Conservation (phyloP, 2,329 filamentous ascomycete genomes). For the Daldinia sp. region DNA sequence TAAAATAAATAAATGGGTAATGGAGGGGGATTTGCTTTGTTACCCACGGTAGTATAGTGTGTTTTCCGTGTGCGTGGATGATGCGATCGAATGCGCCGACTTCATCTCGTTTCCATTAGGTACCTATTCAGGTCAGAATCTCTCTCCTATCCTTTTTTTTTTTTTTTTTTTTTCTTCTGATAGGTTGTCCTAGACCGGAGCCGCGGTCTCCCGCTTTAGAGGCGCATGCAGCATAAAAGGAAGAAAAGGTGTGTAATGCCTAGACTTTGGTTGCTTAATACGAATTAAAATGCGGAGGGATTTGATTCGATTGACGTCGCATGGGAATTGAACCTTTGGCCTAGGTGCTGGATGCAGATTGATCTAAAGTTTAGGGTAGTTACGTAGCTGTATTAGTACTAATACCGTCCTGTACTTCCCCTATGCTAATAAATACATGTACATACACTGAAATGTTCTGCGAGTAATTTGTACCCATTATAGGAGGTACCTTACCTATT, state of each 20-base stretch:
- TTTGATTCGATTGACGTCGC: slow-evolving; percentile 30
- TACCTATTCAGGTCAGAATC: slow-evolving; percentile 16
- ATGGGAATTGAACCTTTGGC: slow-evolving; percentile 36
- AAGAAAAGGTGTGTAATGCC: background rate
- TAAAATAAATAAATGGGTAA: slow-evolving; percentile 13
- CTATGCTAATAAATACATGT: background rate
- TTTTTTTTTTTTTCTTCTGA: slow-evolving; percentile 7
- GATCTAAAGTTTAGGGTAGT: slow-evolving; percentile 1
- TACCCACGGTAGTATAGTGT: slow-evolving; percentile 18
- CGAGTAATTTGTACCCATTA: background rate
- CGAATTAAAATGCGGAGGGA: slow-evolving; percentile 33
- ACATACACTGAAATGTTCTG: background rate
- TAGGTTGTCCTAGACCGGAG: slow-evolving; percentile 29
- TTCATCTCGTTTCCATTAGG: slow-evolving; percentile 47
- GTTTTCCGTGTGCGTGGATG: slow-evolving; percentile 14
- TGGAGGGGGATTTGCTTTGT: slow-evolving; percentile 25
- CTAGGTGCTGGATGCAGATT: background rate
- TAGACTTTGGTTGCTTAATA: slow-evolving; percentile 15
- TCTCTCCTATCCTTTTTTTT: slow-evolving; percentile 5
- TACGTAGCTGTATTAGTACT: background rate
- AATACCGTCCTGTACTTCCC: background rate
- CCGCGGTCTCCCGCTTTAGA: slow-evolving; percentile 8
- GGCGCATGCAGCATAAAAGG: slow-evolving; percentile 28
- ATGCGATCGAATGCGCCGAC: slow-evolving; percentile 32
- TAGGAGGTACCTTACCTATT: background rate